Percentiles rank a stretch among this genome's conserved stretches.
Conservation (phyloP, 352 stramenopile species). For the Globisporangium nagaii region DNA sequence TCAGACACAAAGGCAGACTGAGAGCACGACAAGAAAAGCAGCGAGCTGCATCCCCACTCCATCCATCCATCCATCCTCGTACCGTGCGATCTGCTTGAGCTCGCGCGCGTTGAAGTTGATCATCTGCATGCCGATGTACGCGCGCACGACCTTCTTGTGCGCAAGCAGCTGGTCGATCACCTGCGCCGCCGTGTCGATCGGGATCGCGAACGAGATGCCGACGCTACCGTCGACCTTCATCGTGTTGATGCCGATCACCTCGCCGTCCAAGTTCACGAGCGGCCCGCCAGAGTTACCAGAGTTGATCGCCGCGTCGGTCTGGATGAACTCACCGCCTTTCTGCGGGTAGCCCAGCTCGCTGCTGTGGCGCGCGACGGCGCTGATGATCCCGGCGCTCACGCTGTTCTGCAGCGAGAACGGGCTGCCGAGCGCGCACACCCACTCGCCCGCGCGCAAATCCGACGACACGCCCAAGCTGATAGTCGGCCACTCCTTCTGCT, state of each 20-base stretch:
- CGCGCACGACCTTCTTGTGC: constrained; percentile 83
- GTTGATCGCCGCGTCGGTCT: constrained; percentile 94
- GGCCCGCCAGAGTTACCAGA: constrained; percentile 90
- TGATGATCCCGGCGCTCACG: constrained; percentile 90
- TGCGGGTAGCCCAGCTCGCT: constrained; percentile 83
- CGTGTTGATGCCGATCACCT: constrained; percentile 94
- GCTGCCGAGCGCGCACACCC: constrained; percentile 89
- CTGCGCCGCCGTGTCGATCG: constrained; percentile 85
- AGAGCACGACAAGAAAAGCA: too few species aligned
- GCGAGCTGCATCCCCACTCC: too few species aligned
- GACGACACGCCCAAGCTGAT: constrained; percentile 68
- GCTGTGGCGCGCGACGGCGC: constrained; percentile 81
- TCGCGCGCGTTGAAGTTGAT: constrained; percentile 77
- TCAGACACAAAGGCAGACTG: too few species aligned
- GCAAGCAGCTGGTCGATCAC: constrained; percentile 88
- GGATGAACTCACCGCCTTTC: constrained; percentile 87
- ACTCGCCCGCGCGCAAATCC: constrained; percentile 85
- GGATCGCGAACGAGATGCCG: constrained; percentile 92
- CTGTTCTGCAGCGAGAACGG: constrained; percentile 90
- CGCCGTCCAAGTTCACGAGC: constrained; percentile 90
- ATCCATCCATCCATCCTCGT: too few species aligned
- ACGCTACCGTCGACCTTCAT: constrained; percentile 90
- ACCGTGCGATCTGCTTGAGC: constrained; percentile 56
- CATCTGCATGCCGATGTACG: constrained; percentile 92
- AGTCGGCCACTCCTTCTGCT: constrained; percentile 57